phyloP scores from a whole-genome alignment of 805 yeast genomes.

The Yamadazyma phyllophila region DNA sequence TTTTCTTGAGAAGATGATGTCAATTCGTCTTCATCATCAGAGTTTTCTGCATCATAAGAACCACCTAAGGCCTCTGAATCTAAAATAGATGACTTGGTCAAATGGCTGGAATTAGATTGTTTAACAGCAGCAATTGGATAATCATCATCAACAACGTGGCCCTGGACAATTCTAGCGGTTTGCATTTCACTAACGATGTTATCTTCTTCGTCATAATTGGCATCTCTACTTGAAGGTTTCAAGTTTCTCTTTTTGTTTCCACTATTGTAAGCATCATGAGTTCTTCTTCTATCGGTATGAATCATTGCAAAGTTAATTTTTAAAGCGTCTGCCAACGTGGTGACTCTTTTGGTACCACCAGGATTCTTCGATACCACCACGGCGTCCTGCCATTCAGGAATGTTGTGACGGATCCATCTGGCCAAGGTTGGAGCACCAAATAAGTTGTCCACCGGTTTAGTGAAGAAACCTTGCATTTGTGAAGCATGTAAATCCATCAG shows the following conservation, averaged over 20 bases:
- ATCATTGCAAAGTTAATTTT: constrained; percentile 98
- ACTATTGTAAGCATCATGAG: constrained; percentile 56
- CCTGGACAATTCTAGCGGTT: constrained; percentile 93
- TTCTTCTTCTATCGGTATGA: constrained; percentile 94
- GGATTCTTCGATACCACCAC: constrained; percentile 99
- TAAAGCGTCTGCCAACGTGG: constrained; percentile 94
- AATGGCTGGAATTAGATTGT: constrained; percentile 5
- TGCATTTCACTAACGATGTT: constrained; percentile 78
- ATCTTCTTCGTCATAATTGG: constrained; percentile 54
- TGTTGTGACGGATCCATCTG: constrained; percentile 90
- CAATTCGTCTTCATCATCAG: constrained; percentile 86
- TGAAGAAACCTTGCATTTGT: constrained; percentile 98
- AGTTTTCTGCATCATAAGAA: constrained; percentile 66
- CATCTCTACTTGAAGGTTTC: constrained; percentile 22
- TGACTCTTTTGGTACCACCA: constrained; percentile 97
- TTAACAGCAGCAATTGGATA: constrained; percentile 24
- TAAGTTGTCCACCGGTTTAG: constrained; percentile 94
- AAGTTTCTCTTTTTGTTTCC: constrained; percentile 44
- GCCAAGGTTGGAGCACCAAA: constrained; percentile 97
- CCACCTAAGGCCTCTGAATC: constrained; percentile 71
- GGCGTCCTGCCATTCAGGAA: constrained; percentile 79
- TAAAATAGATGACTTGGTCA: constrained; percentile 13
- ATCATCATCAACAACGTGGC: constrained; percentile 94
- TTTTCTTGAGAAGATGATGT: constrained; percentile 65
- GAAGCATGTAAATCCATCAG: constrained; percentile 96